These are phyloP conservation scores for Cerioporus squamosus DNA, from an alignment of 1,284 basidiomycete species.

Conservation along the genomic window DNA sequence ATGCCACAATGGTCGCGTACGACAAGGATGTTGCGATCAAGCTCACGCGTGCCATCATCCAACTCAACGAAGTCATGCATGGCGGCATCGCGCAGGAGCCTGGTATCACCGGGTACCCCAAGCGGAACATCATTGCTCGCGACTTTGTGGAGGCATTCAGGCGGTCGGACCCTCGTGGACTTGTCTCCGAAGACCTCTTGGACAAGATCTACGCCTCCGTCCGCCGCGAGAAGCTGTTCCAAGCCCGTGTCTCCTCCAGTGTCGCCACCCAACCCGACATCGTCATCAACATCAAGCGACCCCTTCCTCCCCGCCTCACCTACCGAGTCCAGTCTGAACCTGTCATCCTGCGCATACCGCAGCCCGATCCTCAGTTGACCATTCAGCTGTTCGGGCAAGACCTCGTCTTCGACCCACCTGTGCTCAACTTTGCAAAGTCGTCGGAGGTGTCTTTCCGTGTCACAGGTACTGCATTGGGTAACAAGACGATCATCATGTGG, in stretches of 20 bases:
- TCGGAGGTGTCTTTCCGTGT: conserved; percentile 87
- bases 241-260: conserved; percentile 57
- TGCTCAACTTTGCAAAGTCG: conserved; percentile 77
- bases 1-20: conserved; percentile 76
- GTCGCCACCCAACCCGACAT: conserved; percentile 50
- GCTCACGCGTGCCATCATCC: conserved; percentile 85
- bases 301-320: conserved; percentile 77
- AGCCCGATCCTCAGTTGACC: conserved; percentile 75
- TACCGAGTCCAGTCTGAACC: conserved; percentile 86
- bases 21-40: conserved; percentile 79
- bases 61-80: conserved; percentile 84
- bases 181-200: conserved; percentile 76
- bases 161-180: conserved; percentile 67
- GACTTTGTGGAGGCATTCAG: conserved; percentile 85
- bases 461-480: conserved; percentile 80
- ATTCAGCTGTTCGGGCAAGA: conserved; percentile 88
- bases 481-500: conserved; percentile 80
- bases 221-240: conserved; percentile 70
- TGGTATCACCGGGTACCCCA: conserved; percentile 64
- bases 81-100: conserved; percentile 63
- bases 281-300: conserved; percentile 70
- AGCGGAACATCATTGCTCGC: conserved; percentile 67
- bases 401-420: conserved; percentile 82
- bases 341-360: conserved; percentile 82
- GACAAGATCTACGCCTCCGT: conserved; percentile 81